Evolutionary conservation across 2,329 filamentous ascomycete species (phyloP), one percentile per base, ranked within the genome.

Genomic region (Aspergillus jensenii): DNA sequence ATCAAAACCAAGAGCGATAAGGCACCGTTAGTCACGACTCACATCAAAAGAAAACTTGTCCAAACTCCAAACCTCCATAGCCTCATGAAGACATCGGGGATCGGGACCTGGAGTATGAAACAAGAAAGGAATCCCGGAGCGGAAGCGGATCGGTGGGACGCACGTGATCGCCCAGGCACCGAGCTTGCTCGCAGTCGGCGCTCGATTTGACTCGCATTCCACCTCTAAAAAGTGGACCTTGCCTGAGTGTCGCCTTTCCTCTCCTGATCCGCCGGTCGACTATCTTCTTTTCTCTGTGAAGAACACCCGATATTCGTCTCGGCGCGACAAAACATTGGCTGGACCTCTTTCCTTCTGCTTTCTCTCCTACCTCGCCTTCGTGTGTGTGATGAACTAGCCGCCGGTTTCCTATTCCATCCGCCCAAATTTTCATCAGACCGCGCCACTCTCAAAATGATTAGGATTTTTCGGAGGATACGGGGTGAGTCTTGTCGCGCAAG

Each of bases 401-500:
- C 50, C 23, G 46, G 21, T 45, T 19, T 40, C 49, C 21, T 21
- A 55, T 40, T 41, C 31, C 23, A 31, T 33, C 37, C 9, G 3
- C 39, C 47, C 40, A 9, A 35, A 54, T 15, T 14, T 27, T 31
- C 23, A 40, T 44, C 35, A 25, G 15, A 55, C 46, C 46, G 35
- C 41, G 21, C 19, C 31, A n/a, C 27, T 39, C 23, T 21, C 51
- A 65, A 50, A 46, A 75, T 75, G 73, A 66, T 63, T 56, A 61
- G 62, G 37, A 65, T 75, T 40, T 67, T 70, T 46, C 68, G 65
- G 19, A 73, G 68, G 70, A 65, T 74, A 65, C 69, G 73, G 70
- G 73, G 74, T 76, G 51, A 15, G 69, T 69, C 17, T 31, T 31
- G 8, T 39, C 7, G 27, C 21, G 12, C 15, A 25, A 43, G 15